phyloP scores from a whole-genome alignment of 371 early-diverging fungal genomes.

The Basidiobolus heterosporus region DNA sequence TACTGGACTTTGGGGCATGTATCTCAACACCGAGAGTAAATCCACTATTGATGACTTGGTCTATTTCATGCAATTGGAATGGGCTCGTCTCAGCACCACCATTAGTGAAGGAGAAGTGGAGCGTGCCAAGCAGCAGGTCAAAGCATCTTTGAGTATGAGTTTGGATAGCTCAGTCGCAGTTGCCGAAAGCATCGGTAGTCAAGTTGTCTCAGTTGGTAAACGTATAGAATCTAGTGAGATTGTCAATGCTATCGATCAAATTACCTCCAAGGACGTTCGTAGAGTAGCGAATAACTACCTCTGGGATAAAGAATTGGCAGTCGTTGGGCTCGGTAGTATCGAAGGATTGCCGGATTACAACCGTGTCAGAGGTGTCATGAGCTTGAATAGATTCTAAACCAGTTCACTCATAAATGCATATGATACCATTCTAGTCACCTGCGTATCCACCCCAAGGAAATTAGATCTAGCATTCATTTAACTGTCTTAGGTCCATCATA shows the following conservation, averaged over 20 bases:
- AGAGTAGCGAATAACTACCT: conserved; percentile 76
- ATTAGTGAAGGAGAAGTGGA: conserved; percentile 84
- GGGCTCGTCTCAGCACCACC: conserved; percentile 70
- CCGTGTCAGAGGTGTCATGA: conserved; percentile 65
- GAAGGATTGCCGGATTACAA: conserved; percentile 79
- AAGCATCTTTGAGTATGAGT: conserved; percentile 73
- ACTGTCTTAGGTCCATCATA: too few species aligned
- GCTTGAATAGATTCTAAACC: conserved; percentile 36
- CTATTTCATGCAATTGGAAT: conserved; percentile 75
- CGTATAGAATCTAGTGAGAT: conserved; percentile 70
- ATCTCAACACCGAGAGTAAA: conserved; percentile 71
- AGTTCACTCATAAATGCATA: too few species aligned
- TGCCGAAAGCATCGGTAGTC: conserved; percentile 94
- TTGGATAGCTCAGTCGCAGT: conserved; percentile 86
- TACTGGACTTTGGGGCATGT: conserved; percentile 93
- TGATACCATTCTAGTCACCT: too few species aligned
- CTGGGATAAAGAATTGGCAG: conserved; percentile 75
- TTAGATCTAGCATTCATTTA: too few species aligned
- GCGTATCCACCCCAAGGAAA: too few species aligned
- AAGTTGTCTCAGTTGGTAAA: conserved; percentile 81
- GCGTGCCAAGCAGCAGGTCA: conserved; percentile 95
- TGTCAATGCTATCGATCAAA: conserved; percentile 59
- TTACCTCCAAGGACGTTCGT: conserved; percentile 71
- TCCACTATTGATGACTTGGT: conserved; percentile 69
- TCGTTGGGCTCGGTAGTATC: conserved; percentile 82